phyloP scores from a whole-genome alignment of 257 asterid genomes.

The Scutellaria galericulata region DNA sequence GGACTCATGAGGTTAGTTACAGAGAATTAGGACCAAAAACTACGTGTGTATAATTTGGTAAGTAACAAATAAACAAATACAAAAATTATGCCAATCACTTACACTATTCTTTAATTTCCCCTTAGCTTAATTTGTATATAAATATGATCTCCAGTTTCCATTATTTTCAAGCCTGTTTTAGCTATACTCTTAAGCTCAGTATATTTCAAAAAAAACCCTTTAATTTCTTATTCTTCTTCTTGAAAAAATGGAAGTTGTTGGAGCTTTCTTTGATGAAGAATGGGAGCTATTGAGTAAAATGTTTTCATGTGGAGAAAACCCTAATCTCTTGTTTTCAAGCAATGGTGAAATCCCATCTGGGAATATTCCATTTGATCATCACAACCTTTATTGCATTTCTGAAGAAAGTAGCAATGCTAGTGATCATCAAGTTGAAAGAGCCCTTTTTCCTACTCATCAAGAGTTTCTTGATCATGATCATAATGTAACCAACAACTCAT shows the following conservation, averaged over 20 bases:
- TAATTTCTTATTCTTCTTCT: not conserved
- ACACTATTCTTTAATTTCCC: constrained; percentile 34
- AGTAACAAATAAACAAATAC: constrained; percentile 37
- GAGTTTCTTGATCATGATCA: constrained; percentile 1
- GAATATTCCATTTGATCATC: constrained; percentile 26
- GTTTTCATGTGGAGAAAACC: constrained; percentile 48
- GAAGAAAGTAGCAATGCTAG: constrained; percentile 62
- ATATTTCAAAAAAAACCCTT: not conserved
- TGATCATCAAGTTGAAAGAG: constrained; percentile 27
- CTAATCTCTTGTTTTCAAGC: constrained; percentile 42
- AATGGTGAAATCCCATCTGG: constrained; percentile 21
- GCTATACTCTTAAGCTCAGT: not conserved
- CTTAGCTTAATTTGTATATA: constrained; percentile 44
- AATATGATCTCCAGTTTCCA: constrained; percentile 37
- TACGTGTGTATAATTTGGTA: constrained; percentile 32
- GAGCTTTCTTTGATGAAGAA: constrained; percentile 65
- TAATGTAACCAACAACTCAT: not conserved
- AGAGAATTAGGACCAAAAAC: constrained; percentile 38
- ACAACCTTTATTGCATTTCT: constrained; percentile 44
- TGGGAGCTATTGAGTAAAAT: constrained; percentile 67
- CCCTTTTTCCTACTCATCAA: constrained; percentile 31
- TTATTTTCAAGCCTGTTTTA: constrained; percentile 35
- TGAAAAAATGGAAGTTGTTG: constrained; percentile 51
- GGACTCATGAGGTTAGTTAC: constrained; percentile 51
- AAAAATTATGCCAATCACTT: constrained; percentile 52